phyloP scores from a whole-genome alignment of 176 grass and related monocot genomes.

The Aegilops tauschii region DNA sequence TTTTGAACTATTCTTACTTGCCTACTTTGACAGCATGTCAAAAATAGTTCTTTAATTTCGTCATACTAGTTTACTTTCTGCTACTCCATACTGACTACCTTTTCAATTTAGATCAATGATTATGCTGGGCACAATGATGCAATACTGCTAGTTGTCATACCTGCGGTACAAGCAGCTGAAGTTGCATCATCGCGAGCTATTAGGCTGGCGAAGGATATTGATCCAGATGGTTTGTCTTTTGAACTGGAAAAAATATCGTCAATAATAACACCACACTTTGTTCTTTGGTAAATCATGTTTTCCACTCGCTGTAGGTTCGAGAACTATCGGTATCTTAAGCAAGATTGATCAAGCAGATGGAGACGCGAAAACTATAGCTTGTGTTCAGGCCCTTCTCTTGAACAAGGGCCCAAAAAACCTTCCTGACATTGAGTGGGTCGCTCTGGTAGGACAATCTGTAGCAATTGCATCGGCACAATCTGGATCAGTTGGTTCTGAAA shows the following conservation, averaged over 20 bases:
- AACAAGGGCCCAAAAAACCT: constrained; percentile 77
- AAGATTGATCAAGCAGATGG: constrained; percentile 83
- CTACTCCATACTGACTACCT: constrained; percentile 10
- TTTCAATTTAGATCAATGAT: constrained; percentile 68
- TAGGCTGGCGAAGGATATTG: constrained; percentile 90
- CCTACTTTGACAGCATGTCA: neutral
- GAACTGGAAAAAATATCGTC: neutral
- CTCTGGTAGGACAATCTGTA: constrained; percentile 88
- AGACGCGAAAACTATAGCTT: constrained; percentile 73
- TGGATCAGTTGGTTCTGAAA: constrained; percentile 70
- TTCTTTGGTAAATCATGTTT: constrained; percentile 2
- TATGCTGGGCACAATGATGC: constrained; percentile 87
- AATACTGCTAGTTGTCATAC: constrained; percentile 83
- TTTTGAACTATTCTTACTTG: constrained; percentile 1
- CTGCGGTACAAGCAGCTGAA: constrained; percentile 85
- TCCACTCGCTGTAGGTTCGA: constrained; percentile 57
- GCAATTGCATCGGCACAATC: constrained; percentile 72
- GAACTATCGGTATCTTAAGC: constrained; percentile 92
- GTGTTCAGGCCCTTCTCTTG: constrained; percentile 66
- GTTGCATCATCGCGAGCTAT: constrained; percentile 75
- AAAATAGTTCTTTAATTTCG: neutral
- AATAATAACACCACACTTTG: neutral
- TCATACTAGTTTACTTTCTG: neutral
- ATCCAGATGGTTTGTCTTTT: constrained; percentile 73
- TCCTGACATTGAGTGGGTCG: constrained; percentile 82